phyloP scores from a whole-genome alignment of 345 rosid genomes.

The Euclidium syriacum region DNA sequence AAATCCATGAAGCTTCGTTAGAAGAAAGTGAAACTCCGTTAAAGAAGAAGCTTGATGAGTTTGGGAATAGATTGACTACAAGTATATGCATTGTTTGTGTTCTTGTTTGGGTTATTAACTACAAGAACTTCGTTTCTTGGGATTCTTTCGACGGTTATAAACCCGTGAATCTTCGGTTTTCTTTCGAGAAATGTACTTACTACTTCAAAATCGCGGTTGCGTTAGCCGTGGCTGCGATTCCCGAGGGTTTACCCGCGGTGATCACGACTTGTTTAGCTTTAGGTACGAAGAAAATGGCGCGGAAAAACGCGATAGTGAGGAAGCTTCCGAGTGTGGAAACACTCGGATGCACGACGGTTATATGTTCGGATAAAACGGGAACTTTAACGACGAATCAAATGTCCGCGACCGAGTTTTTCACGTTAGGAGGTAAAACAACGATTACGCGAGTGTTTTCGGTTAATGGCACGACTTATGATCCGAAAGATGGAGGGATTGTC shows the following conservation, averaged over 20 bases:
- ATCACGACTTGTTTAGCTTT: slow-evolving; percentile 85
- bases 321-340: slow-evolving; percentile 96
- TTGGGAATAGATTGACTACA: slow-evolving; percentile 68
- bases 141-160: slow-evolving; percentile 59
- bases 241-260: slow-evolving; percentile 96
- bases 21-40: slow-evolving; percentile 84
- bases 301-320: slow-evolving; percentile 82
- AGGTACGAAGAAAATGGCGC: slow-evolving; percentile 95
- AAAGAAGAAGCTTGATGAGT: slow-evolving; percentile 87
- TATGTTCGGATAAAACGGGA: slow-evolving; percentile 94
- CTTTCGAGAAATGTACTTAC: slow-evolving; percentile 86
- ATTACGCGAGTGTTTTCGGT: slow-evolving; percentile 52
- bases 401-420: slow-evolving; percentile 80
- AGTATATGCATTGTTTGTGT: slow-evolving; percentile 78
- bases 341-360: slow-evolving; percentile 94
- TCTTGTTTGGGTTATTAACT: slow-evolving; percentile 75
- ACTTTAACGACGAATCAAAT: slow-evolving; percentile 92
- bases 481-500: slow-evolving; percentile 81
- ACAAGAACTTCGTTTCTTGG: slow-evolving; percentile 78
- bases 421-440: slow-evolving; percentile 64
- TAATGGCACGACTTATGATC: slow-evolving; percentile 94
- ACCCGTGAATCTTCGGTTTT: slow-evolving; percentile 63
- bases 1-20: slow-evolving; percentile 80
- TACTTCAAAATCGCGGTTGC: slow-evolving; percentile 95
- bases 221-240: slow-evolving; percentile 92